Percentiles rank a stretch among this genome's conserved stretches.
Conservation (phyloP, 2,329 filamentous ascomycete genomes). For the Magnaporthiopsis poae region DNA sequence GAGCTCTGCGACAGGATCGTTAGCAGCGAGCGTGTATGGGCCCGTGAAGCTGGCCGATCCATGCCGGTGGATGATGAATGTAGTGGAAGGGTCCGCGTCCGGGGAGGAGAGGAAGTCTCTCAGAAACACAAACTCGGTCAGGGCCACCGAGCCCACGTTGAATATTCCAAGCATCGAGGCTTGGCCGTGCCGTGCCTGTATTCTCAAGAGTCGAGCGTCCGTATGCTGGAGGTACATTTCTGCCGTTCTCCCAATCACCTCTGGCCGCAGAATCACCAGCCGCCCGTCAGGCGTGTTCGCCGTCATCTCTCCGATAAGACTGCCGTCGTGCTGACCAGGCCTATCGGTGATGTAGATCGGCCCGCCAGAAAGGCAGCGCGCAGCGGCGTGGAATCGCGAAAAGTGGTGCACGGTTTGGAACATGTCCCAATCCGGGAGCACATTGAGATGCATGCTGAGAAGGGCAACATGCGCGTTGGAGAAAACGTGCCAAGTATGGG, state of each 20-base stretch:
- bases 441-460: conserved; percentile 73
- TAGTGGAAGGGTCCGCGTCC: conserved; percentile 49
- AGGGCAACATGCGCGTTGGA: conserved; percentile 83
- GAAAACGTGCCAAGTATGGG: conserved; percentile 92
- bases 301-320: conserved; percentile 71
- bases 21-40: conserved; percentile 20
- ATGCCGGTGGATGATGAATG: conserved; percentile 62
- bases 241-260: conserved; percentile 60
- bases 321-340: conserved; percentile 68
- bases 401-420: conserved; percentile 54
- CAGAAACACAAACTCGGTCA: conserved; percentile 62
- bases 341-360: conserved; percentile 91
- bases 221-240: conserved; percentile 63
- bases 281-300: conserved; percentile 60
- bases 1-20: conserved; percentile 47
- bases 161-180: conserved; percentile 74
- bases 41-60: conserved; percentile 45
- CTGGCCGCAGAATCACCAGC: conserved; percentile 73
- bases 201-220: not conserved
- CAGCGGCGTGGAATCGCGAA: conserved; percentile 78
- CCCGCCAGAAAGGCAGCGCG: conserved; percentile 78
- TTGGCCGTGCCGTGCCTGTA: conserved; percentile 30
- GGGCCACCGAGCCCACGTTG: conserved; percentile 56
- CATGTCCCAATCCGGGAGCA: conserved; percentile 74
- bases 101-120: conserved; percentile 63